phyloP scores from a whole-genome alignment of 306 rosid genomes.

The Comarum palustre region DNA sequence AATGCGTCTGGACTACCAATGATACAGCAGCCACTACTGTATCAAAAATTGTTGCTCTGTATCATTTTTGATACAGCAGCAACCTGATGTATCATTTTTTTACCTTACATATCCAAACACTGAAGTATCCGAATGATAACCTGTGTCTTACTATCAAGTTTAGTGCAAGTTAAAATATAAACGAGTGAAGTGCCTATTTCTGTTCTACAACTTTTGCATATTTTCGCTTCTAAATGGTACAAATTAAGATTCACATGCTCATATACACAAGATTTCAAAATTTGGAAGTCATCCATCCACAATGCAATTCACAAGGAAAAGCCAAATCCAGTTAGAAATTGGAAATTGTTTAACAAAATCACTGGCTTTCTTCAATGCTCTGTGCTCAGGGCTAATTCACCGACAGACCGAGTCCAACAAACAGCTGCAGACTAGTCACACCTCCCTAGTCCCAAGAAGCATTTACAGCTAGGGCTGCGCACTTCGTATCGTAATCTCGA shows the following conservation, averaged over 20 bases:
- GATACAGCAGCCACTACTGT: too few species aligned
- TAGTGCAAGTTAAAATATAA: not conserved
- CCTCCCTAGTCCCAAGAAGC: not conserved
- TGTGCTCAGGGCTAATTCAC: not conserved
- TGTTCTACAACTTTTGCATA: not conserved
- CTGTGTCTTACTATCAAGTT: not conserved
- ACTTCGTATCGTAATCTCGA: too few species aligned
- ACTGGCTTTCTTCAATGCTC: not conserved
- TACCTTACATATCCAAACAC: not conserved
- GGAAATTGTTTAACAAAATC: not conserved
- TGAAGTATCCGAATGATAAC: not conserved
- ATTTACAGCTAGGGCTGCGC: too few species aligned
- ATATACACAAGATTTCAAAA: not conserved
- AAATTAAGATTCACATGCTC: not conserved
- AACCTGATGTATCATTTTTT: too few species aligned
- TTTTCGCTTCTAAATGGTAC: not conserved
- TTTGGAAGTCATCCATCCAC: not conserved
- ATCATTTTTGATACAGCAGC: too few species aligned
- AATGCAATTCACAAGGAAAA: conserved; percentile 1
- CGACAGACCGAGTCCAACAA: not conserved
- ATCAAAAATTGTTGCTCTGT: too few species aligned
- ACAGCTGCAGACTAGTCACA: not conserved
- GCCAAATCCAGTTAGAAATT: not conserved
- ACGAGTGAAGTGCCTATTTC: not conserved
- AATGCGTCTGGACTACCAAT: too few species aligned